phyloP scores from a whole-genome alignment of 805 yeast genomes.

The Metschnikowia bowlesiae region DNA sequence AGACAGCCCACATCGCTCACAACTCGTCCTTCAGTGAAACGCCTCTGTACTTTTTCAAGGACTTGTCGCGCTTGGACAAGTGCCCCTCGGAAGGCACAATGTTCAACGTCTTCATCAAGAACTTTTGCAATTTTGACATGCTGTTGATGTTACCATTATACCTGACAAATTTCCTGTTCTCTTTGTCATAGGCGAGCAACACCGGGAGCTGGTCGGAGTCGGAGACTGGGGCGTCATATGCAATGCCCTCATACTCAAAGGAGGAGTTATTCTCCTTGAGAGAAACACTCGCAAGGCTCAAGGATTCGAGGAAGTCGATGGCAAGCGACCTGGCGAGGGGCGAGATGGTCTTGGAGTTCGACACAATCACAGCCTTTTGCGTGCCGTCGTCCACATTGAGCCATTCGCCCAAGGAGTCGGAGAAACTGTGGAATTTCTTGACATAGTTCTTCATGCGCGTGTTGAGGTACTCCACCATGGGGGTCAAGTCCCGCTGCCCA shows the following conservation, averaged over 20 bases:
- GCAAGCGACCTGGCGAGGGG: constrained; percentile 64
- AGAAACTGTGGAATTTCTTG: constrained; percentile 40
- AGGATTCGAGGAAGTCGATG: constrained; percentile 54
- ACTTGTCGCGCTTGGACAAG: constrained; percentile 31
- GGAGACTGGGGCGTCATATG: constrained; percentile 18
- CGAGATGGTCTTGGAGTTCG: constrained; percentile 46
- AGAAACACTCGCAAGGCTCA: constrained; percentile 44
- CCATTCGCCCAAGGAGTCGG: constrained; percentile 25
- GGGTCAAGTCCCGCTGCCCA: constrained; percentile 56
- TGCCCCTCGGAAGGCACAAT: constrained; percentile 39
- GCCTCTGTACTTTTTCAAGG: constrained; percentile 28
- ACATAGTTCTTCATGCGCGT: constrained; percentile 65
- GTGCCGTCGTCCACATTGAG: constrained; percentile 22
- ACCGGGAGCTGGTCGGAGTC: constrained; percentile 23
- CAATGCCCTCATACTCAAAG: constrained; percentile 18
- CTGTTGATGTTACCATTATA: constrained; percentile 25
- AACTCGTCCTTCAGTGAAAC: constrained; percentile 19
- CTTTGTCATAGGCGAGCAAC: constrained; percentile 23
- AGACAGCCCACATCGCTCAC: not conserved
- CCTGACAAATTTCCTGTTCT: constrained; percentile 16
- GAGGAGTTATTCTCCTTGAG: constrained; percentile 13
- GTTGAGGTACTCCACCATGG: constrained; percentile 51
- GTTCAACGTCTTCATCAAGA: constrained; percentile 27
- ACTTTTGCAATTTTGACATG: constrained; percentile 27
- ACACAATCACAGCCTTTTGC: constrained; percentile 48